These are phyloP conservation scores for Cyclotella atomus DNA, from an alignment of 108 stramenopile genomes.

Conservation along the genomic window DNA sequence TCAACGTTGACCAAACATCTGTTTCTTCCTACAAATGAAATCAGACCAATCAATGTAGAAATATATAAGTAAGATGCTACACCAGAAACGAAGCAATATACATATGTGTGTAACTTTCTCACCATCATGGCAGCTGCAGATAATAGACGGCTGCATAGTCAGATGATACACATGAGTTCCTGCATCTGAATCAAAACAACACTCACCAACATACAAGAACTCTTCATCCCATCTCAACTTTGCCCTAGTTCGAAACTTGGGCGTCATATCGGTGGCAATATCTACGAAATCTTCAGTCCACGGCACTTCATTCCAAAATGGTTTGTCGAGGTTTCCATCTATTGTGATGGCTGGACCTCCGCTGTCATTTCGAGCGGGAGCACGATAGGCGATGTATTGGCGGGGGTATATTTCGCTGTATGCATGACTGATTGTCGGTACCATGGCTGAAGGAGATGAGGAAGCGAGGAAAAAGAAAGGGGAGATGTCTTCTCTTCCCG, in stretches of 20 bases:
- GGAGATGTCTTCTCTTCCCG: too few relatives aligned
- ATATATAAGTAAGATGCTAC: too few relatives aligned
- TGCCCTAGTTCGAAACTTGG: conserved; percentile 61
- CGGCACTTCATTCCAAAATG: conserved; percentile 64
- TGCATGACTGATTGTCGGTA: too few relatives aligned
- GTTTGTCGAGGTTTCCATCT: conserved; percentile 76
- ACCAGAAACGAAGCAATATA: too few relatives aligned
- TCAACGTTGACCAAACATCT: conserved; percentile 52
- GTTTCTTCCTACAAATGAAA: conserved; percentile 41
- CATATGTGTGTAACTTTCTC: neutral
- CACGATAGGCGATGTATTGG: conserved; percentile 48
- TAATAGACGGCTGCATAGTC: too few relatives aligned
- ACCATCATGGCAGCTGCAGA: conserved; percentile 18
- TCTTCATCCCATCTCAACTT: conserved; percentile 87
- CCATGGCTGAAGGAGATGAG: neutral
- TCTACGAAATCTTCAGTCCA: conserved; percentile 84
- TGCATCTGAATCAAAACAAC: too few relatives aligned
- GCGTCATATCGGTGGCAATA: conserved; percentile 58
- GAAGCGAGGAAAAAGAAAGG: neutral
- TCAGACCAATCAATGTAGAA: too few relatives aligned
- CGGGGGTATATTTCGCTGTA: conserved; percentile 46
- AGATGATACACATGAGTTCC: too few relatives aligned
- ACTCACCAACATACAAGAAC: conserved; percentile 76
- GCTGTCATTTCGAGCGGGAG: conserved; percentile 2
- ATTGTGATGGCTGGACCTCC: conserved; percentile 38